A percentile compares a stretch with the other conserved stretches of the same genome.
phyloP scores from a whole-genome alignment of 2,329 filamentous ascomycete genomes.

The Colletotrichum theobromicola region DNA sequence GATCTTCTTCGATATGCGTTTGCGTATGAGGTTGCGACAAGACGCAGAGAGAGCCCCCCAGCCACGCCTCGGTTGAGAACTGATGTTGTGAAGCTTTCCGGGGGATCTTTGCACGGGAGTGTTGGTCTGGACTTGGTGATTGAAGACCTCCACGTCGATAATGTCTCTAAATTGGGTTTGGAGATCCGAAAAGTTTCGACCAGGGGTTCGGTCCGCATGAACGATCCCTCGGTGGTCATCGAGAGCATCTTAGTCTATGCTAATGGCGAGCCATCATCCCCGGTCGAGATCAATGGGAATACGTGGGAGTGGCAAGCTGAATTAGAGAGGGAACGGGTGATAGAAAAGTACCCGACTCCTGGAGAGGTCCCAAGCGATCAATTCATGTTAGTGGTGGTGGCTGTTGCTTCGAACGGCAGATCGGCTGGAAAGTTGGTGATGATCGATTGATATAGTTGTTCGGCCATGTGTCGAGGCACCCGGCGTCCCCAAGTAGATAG shows the following conservation, averaged over 20 bases:
- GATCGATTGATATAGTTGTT: not conserved
- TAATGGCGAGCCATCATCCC: not conserved
- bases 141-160: not conserved
- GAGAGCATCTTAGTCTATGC: not conserved
- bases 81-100: not conserved
- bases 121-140: not conserved
- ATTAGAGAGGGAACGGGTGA: not conserved
- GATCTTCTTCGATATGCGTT: conserved; percentile 28
- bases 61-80: not conserved
- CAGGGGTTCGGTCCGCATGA: not conserved
- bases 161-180: not conserved
- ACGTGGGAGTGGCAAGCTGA: not conserved
- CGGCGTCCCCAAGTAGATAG: not conserved
- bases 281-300: not conserved
- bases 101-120: not conserved
- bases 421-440: not conserved
- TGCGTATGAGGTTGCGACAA: not conserved
- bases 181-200: not conserved
- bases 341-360: not conserved
- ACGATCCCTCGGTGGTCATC: not conserved
- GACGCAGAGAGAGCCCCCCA: not conserved
- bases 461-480: not conserved
- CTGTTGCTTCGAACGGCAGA: not conserved
- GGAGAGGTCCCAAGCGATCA: not conserved
- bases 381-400: conserved; percentile 5